Percentiles rank a stretch among this genome's conserved stretches.
Conservation (phyloP, 2,329 filamentous ascomycete genomes). For the Trematosphaeria pertusa region DNA sequence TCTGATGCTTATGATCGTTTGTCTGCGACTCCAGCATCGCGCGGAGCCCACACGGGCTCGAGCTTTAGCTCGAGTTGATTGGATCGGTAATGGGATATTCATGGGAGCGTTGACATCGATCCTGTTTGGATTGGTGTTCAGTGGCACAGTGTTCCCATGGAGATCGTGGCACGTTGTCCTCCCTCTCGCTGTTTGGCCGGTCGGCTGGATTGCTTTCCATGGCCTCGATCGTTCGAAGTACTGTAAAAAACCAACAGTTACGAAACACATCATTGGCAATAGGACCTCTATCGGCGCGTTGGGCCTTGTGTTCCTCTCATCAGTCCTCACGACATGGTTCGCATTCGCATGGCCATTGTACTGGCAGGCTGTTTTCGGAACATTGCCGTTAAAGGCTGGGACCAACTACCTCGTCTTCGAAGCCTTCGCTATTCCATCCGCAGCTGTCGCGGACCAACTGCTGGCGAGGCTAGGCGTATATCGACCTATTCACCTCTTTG, state of each 20-base stretch:
- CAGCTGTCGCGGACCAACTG: conserved; percentile 6
- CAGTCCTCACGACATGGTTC: conserved; percentile 10
- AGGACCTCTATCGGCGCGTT: conserved; percentile 16
- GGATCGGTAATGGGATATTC: conserved; percentile 50
- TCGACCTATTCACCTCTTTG: conserved; percentile 12
- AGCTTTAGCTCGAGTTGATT: conserved; percentile 41
- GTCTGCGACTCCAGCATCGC: conserved; percentile 46
- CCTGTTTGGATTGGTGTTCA: conserved; percentile 52
- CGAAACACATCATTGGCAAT: conserved; percentile 18
- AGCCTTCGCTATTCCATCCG: conserved; percentile 7
- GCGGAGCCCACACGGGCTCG: neutral
- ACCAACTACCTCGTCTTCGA: conserved; percentile 18
- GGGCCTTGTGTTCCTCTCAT: conserved; percentile 11
- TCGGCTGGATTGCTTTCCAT: conserved; percentile 46
- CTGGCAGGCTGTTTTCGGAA: conserved; percentile 19
- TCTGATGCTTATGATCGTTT: conserved; percentile 9
- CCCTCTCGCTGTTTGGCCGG: conserved; percentile 53
- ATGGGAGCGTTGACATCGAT: conserved; percentile 41
- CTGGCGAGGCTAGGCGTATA: conserved; percentile 34
- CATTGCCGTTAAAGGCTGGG: conserved; percentile 12
- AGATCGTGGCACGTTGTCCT: conserved; percentile 47
- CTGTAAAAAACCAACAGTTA: conserved; percentile 15
- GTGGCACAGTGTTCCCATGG: conserved; percentile 53
- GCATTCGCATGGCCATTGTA: conserved; percentile 25
- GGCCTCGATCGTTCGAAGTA: conserved; percentile 43